Conservation (phyloP, 2,329 filamentous ascomycete genomes). For the Penicillium sp. region DNA sequence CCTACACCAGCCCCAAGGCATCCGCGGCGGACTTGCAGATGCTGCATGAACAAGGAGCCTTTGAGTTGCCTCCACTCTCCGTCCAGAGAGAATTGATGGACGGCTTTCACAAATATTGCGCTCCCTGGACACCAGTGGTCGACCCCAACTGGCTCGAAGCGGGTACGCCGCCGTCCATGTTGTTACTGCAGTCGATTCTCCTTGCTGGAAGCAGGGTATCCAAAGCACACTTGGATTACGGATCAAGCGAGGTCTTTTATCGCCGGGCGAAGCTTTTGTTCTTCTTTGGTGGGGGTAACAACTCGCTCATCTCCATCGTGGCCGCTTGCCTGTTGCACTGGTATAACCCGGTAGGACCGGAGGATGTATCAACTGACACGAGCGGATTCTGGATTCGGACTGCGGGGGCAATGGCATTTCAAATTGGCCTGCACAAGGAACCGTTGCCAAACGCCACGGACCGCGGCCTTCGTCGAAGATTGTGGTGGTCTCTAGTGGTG, state of each 20-base stretch:
- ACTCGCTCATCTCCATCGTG: slow-evolving; percentile 42
- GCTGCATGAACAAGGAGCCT: slow-evolving; percentile 25
- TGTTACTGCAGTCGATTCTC: slow-evolving; percentile 38
- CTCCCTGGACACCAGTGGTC: slow-evolving; percentile 44
- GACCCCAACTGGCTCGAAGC: slow-evolving; percentile 42
- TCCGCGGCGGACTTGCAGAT: slow-evolving; percentile 24
- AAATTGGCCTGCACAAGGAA: slow-evolving; percentile 44
- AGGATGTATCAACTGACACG: slow-evolving; percentile 41
- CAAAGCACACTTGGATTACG: slow-evolving; percentile 30
- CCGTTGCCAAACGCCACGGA: slow-evolving; percentile 34
- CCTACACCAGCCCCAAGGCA: slow-evolving; percentile 21
- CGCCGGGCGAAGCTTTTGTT: slow-evolving; percentile 35
- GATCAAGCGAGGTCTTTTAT: slow-evolving; percentile 33
- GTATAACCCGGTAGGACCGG: slow-evolving; percentile 46
- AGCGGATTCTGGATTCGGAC: slow-evolving; percentile 45
- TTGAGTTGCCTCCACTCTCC: slow-evolving; percentile 22
- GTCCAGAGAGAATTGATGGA: slow-evolving; percentile 39
- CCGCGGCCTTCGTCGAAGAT: slow-evolving; percentile 37
- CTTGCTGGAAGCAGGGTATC: slow-evolving; percentile 43
- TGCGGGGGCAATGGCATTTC: slow-evolving; percentile 43
- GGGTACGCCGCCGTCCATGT: slow-evolving; percentile 26
- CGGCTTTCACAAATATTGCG: slow-evolving; percentile 42
- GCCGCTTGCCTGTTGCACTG: slow-evolving; percentile 42
- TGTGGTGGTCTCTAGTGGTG: slow-evolving; percentile 49
- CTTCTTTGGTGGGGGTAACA: slow-evolving; percentile 33